Conservation (phyloP, 2,329 filamentous ascomycete genomes). For the Diaporthe batatas region DNA sequence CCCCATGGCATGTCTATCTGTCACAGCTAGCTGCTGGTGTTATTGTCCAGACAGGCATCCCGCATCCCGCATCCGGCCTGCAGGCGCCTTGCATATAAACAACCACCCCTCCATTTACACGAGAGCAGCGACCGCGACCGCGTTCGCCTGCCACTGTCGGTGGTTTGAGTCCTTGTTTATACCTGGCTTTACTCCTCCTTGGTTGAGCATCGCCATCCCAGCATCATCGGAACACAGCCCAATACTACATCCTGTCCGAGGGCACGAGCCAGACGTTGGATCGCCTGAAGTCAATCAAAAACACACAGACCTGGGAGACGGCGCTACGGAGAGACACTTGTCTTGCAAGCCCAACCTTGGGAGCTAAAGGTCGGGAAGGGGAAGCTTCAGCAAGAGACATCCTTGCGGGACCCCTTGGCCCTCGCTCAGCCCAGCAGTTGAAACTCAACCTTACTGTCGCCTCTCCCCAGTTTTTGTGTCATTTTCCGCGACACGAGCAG, state of each 20-base stretch:
- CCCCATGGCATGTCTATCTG: not conserved
- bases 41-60: constrained; percentile 15
- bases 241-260: not conserved
- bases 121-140: constrained; percentile 3
- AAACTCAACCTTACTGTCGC: constrained; percentile 19
- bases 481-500: constrained; percentile 19
- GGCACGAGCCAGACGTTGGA: constrained; percentile 3
- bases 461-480: not conserved
- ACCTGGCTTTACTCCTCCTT: not conserved
- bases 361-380: constrained; percentile 19
- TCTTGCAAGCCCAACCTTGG: constrained; percentile 7
- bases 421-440: constrained; percentile 12
- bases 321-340: not conserved
- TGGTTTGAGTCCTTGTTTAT: constrained; percentile 10
- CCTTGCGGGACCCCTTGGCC: not conserved
- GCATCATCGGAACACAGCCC: not conserved
- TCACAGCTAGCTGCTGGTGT: not conserved
- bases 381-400: constrained; percentile 26
- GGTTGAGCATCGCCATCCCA: not conserved
- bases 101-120: constrained; percentile 3
- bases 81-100: constrained; percentile 26
- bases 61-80: constrained; percentile 3
- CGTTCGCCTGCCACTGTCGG: constrained; percentile 2
- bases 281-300: not conserved
- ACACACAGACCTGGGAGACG: constrained; percentile 12